Evolutionary conservation across 1,284 basidiomycete genomes (phyloP).

Genomic region (Boletus calvinii): DNA sequence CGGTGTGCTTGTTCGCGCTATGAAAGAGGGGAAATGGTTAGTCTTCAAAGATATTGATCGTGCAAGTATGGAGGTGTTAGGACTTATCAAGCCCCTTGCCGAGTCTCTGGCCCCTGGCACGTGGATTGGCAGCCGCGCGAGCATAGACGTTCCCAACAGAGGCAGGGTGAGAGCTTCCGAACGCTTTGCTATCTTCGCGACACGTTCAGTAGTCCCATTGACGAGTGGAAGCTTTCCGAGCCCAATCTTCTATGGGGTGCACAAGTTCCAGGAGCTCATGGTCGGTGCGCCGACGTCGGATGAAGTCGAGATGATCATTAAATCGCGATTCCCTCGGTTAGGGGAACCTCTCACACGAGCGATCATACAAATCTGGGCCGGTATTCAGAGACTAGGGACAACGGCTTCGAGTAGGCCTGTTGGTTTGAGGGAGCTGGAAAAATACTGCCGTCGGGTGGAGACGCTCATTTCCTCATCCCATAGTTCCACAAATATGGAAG

Average conservation of each 20-base stretch:
- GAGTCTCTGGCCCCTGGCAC: constrained; percentile 77
- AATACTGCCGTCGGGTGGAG: constrained; percentile 80
- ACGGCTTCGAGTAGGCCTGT: constrained; percentile 57
- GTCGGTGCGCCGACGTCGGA: constrained; percentile 58
- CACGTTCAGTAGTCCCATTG: constrained; percentile 58
- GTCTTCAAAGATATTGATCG: constrained; percentile 93
- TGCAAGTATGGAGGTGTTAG: constrained; percentile 84
- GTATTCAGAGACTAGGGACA: constrained; percentile 47
- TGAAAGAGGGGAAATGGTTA: constrained; percentile 92
- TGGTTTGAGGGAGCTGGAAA: constrained; percentile 86
- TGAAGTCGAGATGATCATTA: constrained; percentile 72
- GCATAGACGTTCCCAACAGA: constrained; percentile 68
- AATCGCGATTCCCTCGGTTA: constrained; percentile 64
- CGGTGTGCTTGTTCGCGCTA: constrained; percentile 88
- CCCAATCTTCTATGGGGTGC: constrained; percentile 77
- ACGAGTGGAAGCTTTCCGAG: constrained; percentile 45
- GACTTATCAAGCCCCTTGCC: constrained; percentile 78
- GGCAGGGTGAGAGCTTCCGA: constrained; percentile 70
- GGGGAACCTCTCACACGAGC: constrained; percentile 46
- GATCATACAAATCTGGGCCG: constrained; percentile 65
- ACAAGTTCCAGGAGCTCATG: constrained; percentile 77
- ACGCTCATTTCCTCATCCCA: constrained; percentile 53
- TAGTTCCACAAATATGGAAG: constrained; percentile 46
- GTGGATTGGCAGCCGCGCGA: constrained; percentile 74
- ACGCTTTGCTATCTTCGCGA: constrained; percentile 80